phyloP scores from a whole-genome alignment of 108 stramenopile genomes.

The Schizochytrium sp. region DNA sequence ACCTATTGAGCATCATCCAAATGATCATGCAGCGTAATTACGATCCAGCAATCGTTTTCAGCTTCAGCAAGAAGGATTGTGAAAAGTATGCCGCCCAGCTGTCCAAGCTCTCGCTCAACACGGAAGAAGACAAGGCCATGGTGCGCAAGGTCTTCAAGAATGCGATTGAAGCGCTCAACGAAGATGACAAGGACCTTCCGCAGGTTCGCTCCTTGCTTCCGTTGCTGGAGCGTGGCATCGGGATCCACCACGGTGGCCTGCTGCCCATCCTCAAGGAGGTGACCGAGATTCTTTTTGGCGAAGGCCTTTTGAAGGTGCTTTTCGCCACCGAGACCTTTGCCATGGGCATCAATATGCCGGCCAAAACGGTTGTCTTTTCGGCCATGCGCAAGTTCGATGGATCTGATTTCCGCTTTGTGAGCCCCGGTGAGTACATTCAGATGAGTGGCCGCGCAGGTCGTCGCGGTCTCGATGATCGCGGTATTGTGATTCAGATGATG shows the following conservation, averaged over 20 bases:
- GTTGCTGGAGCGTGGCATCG: constrained; percentile 88
- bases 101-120: constrained; percentile 78
- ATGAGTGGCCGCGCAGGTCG: constrained; percentile 97
- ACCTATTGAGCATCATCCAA: constrained; percentile 85
- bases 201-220: constrained; percentile 87
- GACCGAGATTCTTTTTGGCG: constrained; percentile 94
- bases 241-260: constrained; percentile 98
- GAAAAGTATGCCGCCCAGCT: constrained; percentile 81
- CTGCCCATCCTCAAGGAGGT: constrained; percentile 98
- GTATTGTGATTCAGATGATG: constrained; percentile 98
- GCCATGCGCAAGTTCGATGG: constrained; percentile 95
- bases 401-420: constrained; percentile 44
- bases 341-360: constrained; percentile 99
- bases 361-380: constrained; percentile 98
- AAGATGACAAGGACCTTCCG: constrained; percentile 89
- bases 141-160: constrained; percentile 85
- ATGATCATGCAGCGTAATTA: constrained; percentile 83
- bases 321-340: constrained; percentile 99
- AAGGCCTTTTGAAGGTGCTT: constrained; percentile 87
- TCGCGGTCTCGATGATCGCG: constrained; percentile 93
- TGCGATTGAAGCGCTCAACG: constrained; percentile 85
- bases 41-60: constrained; percentile 95
- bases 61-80: constrained; percentile 95
- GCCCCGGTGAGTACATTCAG: constrained; percentile 87
- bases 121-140: constrained; percentile 88